Evolutionary conservation across 768 basidiomycete species (phyloP).

Genomic region (Pleurotus citrinopileatus): DNA sequence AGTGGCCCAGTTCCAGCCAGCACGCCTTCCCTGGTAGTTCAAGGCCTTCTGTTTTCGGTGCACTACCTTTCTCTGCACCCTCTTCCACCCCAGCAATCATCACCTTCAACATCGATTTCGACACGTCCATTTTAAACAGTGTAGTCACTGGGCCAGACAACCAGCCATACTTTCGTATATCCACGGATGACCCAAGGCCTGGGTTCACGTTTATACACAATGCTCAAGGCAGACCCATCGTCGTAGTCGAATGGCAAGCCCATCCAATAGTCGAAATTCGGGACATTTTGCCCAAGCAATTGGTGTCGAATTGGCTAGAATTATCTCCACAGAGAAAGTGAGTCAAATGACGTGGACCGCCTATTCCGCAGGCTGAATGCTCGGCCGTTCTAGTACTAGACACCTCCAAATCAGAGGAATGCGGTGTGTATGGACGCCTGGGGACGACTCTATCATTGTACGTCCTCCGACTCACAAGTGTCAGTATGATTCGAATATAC

Average conservation of each 20-base stretch:
- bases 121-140: constrained; percentile 53
- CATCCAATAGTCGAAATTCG: constrained; percentile 52
- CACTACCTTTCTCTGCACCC: constrained; percentile 51
- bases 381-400: constrained; percentile 32
- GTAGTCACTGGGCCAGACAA: constrained; percentile 47
- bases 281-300: constrained; percentile 45
- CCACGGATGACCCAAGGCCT: constrained; percentile 46
- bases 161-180: constrained; percentile 46
- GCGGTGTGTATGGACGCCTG: constrained; percentile 55
- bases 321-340: constrained; percentile 40
- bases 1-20: constrained; percentile 22
- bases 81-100: constrained; percentile 27
- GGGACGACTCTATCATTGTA: constrained; percentile 53
- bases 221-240: constrained; percentile 41
- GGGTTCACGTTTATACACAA: constrained; percentile 55
- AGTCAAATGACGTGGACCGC: not conserved
- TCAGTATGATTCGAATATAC: not conserved
- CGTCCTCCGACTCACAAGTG: constrained; percentile 16
- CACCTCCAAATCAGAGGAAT: constrained; percentile 50
- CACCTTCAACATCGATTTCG: constrained; percentile 49
- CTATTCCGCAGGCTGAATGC: not conserved
- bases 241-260: constrained; percentile 57
- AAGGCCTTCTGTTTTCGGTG: constrained; percentile 58
- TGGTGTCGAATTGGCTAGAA: constrained; percentile 50
- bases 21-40: constrained; percentile 20